phyloP scores from a whole-genome alignment of 78 protist genomes.

The Pelomyxa schiedti region DNA sequence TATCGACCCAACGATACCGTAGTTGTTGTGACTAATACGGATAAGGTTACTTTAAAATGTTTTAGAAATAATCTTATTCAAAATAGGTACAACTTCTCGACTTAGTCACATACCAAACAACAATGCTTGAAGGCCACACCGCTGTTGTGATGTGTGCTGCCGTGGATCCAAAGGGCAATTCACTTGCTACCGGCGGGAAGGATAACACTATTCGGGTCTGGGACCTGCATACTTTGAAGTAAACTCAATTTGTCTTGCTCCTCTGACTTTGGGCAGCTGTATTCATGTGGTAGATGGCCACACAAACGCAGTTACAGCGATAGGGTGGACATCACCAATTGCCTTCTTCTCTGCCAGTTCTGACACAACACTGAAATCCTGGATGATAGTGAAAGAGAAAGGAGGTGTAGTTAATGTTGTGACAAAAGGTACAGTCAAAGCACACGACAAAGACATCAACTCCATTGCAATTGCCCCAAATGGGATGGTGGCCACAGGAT shows the following conservation, averaged over 20 bases:
- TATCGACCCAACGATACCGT: too few species aligned
- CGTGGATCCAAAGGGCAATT: background rate
- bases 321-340: conserved; percentile 24
- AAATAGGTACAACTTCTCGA: background rate
- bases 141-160: background rate
- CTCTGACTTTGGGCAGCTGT: background rate
- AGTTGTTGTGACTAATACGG: background rate
- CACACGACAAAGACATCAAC: conserved; percentile 88
- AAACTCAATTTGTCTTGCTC: too few species aligned
- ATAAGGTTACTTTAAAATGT: background rate
- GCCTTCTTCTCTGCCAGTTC: conserved; percentile 20
- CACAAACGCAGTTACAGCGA: conserved; percentile 43
- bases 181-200: background rate
- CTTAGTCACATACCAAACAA: background rate
- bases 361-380: conserved; percentile 57
- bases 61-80: background rate
- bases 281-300: conserved; percentile 50
- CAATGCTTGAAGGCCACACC: background rate
- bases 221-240: too few species aligned
- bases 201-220: background rate
- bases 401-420: background rate
- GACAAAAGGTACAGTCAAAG: conserved; percentile 24
- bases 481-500: conserved; percentile 68
- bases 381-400: conserved; percentile 12
- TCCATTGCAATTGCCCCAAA: conserved; percentile 78